Evolutionary conservation across 805 yeast species (phyloP).

Genomic region (Candida chauliodis): DNA sequence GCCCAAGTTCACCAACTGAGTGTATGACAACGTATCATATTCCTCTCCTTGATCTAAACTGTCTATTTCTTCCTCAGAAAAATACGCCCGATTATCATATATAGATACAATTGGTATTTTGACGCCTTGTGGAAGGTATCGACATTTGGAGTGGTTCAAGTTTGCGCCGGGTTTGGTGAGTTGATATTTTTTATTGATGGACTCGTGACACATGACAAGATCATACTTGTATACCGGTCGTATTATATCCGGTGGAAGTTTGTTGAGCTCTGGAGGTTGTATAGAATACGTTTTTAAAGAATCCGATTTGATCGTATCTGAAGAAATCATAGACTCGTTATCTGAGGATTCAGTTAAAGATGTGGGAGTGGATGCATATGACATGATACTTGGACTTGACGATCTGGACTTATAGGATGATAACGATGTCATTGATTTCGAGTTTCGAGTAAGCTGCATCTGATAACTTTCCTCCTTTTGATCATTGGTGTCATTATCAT

Average conservation of each 20-base stretch:
- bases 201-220: slow-evolving; percentile 40
- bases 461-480: not conserved
- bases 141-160: not conserved
- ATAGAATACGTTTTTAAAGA: slow-evolving; percentile 5
- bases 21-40: not conserved
- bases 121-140: slow-evolving; percentile 20
- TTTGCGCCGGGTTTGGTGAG: slow-evolving; percentile 11
- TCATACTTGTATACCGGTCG: slow-evolving; percentile 48
- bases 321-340: slow-evolving; percentile 16
- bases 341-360: slow-evolving; percentile 36
- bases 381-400: slow-evolving; percentile 36
- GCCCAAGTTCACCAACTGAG: slow-evolving; percentile 36
- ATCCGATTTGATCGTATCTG: slow-evolving; percentile 4
- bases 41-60: slow-evolving; percentile 4
- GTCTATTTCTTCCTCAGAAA: slow-evolving; percentile 26
- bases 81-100: slow-evolving; percentile 23
- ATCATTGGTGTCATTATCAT: not conserved
- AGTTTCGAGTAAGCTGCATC: slow-evolving; percentile 17
- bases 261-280: slow-evolving; percentile 36
- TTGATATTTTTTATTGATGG: slow-evolving; percentile 29
- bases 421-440: slow-evolving; percentile 35
- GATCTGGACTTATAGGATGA: slow-evolving; percentile 31
- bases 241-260: slow-evolving; percentile 41
- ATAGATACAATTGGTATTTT: slow-evolving; percentile 28
- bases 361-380: slow-evolving; percentile 34